These are phyloP conservation scores for Fusarium udum DNA, from an alignment of 2,329 filamentous ascomycete genomes.

Conservation along the genomic window DNA sequence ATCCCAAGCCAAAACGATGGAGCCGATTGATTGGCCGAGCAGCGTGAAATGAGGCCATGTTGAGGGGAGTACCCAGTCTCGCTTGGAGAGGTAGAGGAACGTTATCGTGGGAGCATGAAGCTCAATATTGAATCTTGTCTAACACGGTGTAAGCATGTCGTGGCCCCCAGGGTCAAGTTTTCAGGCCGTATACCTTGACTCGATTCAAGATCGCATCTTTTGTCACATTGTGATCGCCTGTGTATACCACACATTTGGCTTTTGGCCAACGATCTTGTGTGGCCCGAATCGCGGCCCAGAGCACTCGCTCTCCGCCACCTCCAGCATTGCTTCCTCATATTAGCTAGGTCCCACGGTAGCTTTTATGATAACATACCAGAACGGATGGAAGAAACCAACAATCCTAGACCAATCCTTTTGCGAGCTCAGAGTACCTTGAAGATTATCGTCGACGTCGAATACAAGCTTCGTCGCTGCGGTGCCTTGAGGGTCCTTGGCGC, in stretches of 20 bases:
- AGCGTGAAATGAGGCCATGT: conserved; percentile 94
- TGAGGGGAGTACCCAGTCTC: conserved; percentile 84
- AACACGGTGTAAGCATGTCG: conserved; percentile 27
- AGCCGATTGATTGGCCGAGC: conserved; percentile 91
- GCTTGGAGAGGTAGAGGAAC: conserved; percentile 90
- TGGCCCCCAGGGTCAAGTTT: not conserved
- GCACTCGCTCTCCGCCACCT: conserved; percentile 91
- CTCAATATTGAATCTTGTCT: conserved; percentile 91
- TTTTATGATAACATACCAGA: conserved; percentile 72
- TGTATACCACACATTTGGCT: conserved; percentile 92
- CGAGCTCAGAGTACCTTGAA: conserved; percentile 47
- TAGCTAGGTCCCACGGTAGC: conserved; percentile 5
- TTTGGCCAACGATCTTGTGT: conserved; percentile 90
- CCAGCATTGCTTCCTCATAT: conserved; percentile 79
- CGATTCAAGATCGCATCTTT: conserved; percentile 81
- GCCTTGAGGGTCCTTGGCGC: conserved; percentile 47
- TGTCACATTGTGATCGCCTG: conserved; percentile 88
- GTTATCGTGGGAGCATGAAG: conserved; percentile 83
- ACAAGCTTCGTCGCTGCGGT: conserved; percentile 70
- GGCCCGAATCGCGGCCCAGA: conserved; percentile 94
- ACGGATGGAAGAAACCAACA: conserved; percentile 97
- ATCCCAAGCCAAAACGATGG: conserved; percentile 86
- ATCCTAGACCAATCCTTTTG: conserved; percentile 79
- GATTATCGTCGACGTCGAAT: conserved; percentile 52
- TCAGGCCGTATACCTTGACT: conserved; percentile 69